These are phyloP conservation scores for Pleurotus tuoliensis DNA, from an alignment of 768 basidiomycete genomes.

Conservation along the genomic window DNA sequence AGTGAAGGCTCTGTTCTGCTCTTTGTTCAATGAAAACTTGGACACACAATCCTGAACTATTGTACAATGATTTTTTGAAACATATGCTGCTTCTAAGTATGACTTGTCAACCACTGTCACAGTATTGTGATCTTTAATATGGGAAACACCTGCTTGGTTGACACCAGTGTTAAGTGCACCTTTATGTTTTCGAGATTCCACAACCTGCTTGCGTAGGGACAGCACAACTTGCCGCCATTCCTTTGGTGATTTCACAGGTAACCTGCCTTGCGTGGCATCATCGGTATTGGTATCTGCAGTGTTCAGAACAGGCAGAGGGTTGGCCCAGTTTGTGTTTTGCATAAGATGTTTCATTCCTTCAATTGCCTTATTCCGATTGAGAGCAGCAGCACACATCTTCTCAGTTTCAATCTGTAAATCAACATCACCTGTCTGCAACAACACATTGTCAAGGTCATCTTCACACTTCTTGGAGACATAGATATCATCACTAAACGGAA, in stretches of 20 bases:
- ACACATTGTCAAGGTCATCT: neutral
- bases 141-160: neutral
- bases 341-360: neutral
- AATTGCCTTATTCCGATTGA: neutral
- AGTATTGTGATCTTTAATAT: neutral
- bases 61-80: neutral
- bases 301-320: neutral
- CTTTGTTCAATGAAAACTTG: neutral
- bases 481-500: neutral
- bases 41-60: neutral
- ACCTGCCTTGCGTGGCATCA: neutral
- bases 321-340: neutral
- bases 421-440: neutral
- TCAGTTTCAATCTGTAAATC: neutral
- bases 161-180: neutral
- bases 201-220: neutral
- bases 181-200: neutral
- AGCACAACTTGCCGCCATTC: constrained; percentile 1
- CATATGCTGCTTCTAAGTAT: constrained; percentile 3
- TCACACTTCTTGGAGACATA: neutral
- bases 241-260: neutral
- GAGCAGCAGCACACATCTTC: neutral
- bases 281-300: too few relatives aligned
- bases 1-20: neutral
- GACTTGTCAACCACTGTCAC: constrained; percentile 5